Evolutionary conservation across 176 grass and related monocot genomes (phyloP).

Genomic region (Oryza punctata): DNA sequence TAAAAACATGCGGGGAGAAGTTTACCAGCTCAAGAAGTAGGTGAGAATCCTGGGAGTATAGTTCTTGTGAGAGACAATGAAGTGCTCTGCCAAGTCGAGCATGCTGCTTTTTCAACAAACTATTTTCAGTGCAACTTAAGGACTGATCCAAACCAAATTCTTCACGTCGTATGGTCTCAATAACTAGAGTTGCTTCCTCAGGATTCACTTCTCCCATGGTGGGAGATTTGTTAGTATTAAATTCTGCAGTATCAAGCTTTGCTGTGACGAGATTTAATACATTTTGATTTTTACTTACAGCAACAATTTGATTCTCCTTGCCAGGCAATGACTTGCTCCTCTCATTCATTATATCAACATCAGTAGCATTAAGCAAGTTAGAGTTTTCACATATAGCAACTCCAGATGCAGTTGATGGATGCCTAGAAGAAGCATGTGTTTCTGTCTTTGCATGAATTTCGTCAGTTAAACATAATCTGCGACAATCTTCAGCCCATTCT

Average conservation of each 20-base stretch:
- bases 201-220: conserved; percentile 41
- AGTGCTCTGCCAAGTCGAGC: conserved; percentile 96
- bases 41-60: conserved; percentile 98
- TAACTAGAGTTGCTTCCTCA: conserved; percentile 57
- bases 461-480: conserved; percentile 58
- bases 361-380: conserved; percentile 20
- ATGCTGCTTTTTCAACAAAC: conserved; percentile 89
- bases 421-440: conserved; percentile 38
- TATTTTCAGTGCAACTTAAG: conserved; percentile 59
- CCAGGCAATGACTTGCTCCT: conserved; percentile 28
- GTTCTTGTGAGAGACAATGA: conserved; percentile 93
- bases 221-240: conserved; percentile 20
- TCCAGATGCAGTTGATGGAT: conserved; percentile 36
- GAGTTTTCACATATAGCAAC: conserved; percentile 18
- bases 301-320: conserved; percentile 28
- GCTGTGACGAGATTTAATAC: conserved; percentile 19
- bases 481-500: conserved; percentile 85
- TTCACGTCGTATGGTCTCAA: conserved; percentile 86
- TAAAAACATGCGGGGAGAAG: conserved; percentile 26
- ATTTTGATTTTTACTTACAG: conserved; percentile 39
- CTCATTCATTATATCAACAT: conserved; percentile 22
- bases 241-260: conserved; percentile 33
- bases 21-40: conserved; percentile 94
- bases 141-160: conserved; percentile 89
- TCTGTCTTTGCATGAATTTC: conserved; percentile 35